These are phyloP conservation scores for Saccharomyces jurei DNA, from an alignment of 805 yeast genomes.

Conservation along the genomic window DNA sequence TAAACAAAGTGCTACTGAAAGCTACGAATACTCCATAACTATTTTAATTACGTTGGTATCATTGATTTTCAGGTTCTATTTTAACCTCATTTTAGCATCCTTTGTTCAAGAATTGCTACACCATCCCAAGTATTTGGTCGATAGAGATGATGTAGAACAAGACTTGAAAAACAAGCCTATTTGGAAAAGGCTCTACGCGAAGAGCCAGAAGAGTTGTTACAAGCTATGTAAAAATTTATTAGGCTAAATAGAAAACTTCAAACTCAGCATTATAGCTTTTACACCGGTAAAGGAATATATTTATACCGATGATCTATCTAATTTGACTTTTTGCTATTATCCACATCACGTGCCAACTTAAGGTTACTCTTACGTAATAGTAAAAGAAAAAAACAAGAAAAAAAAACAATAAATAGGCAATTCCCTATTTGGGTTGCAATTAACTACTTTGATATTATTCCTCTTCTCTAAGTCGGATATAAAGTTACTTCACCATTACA, in stretches of 20 bases:
- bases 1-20: slow-evolving; percentile 57
- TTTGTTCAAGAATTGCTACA: slow-evolving; percentile 51
- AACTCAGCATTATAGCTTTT: neutral
- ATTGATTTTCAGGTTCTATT: slow-evolving; percentile 47
- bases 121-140: slow-evolving; percentile 36
- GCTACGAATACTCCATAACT: slow-evolving; percentile 51
- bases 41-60: slow-evolving; percentile 42
- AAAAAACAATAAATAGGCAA: neutral
- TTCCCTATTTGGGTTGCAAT: neutral
- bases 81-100: slow-evolving; percentile 49
- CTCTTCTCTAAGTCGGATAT: neutral
- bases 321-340: neutral
- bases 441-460: no score
- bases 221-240: slow-evolving; percentile 20
- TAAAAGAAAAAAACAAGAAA: neutral
- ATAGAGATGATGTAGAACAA: slow-evolving; percentile 31
- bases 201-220: slow-evolving; percentile 27
- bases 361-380: neutral
- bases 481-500: neutral
- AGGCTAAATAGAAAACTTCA: slow-evolving; percentile 1
- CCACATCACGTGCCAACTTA: neutral
- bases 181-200: slow-evolving; percentile 26
- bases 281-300: neutral
- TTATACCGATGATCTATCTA: neutral
- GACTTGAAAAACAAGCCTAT: slow-evolving; percentile 29